These are phyloP conservation scores for Moelleriella libera DNA, from an alignment of 2,329 filamentous ascomycete species.

Conservation along the genomic window DNA sequence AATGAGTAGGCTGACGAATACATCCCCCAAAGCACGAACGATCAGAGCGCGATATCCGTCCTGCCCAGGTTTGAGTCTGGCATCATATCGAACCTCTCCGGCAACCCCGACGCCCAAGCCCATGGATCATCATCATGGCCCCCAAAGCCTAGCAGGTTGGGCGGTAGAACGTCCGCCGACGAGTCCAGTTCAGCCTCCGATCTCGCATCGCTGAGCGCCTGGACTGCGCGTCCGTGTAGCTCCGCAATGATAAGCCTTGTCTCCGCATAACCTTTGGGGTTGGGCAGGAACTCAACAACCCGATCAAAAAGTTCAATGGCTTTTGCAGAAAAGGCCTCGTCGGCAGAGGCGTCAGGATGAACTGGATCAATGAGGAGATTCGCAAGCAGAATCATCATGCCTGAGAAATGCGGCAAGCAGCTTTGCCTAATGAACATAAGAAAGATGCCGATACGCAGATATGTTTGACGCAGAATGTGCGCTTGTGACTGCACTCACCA, in stretches of 20 bases:
- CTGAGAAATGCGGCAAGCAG: constrained; percentile 16
- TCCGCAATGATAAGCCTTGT: constrained; percentile 1
- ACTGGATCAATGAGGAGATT: constrained; percentile 17
- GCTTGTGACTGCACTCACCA: constrained; percentile 11
- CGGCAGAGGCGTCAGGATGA: constrained; percentile 10
- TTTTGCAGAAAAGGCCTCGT: constrained; percentile 14
- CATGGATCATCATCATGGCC: not conserved
- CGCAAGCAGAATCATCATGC: constrained; percentile 17
- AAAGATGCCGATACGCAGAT: not conserved
- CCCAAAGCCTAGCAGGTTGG: not conserved
- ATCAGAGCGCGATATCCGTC: not conserved
- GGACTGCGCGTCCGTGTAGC: constrained; percentile 1
- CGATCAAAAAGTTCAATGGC: constrained; percentile 14
- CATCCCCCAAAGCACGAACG: not conserved
- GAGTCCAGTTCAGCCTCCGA: not conserved
- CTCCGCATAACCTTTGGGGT: not conserved
- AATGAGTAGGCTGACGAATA: not conserved
- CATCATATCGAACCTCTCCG: not conserved
- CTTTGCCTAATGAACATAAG: constrained; percentile 10
- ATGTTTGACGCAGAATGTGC: not conserved
- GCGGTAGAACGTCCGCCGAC: not conserved
- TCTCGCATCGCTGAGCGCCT: not conserved
- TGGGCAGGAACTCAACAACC: constrained; percentile 1
- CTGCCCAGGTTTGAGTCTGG: too few species aligned
- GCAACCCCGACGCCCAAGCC: not conserved